Conservation (phyloP, 1,284 basidiomycete species). For the Coniferiporia sulphurascens region DNA sequence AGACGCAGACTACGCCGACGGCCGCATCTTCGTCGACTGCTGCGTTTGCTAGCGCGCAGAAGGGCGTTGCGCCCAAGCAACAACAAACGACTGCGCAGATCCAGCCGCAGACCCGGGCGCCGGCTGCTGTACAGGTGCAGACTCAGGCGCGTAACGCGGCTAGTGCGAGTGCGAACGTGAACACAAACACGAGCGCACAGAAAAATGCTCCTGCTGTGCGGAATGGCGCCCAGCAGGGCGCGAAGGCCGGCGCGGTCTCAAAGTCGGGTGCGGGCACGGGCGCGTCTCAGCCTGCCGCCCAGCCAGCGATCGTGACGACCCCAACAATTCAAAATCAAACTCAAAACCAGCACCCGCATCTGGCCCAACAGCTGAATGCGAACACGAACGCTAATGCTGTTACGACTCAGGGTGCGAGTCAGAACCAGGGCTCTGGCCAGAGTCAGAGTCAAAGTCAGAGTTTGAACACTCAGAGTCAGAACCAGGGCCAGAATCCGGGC, state of each 20-base stretch:
- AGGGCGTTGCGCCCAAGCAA: not conserved
- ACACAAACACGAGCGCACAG: too few relatives aligned
- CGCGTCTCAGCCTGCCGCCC: too few relatives aligned
- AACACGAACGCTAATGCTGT: too few relatives aligned
- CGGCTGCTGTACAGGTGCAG: not conserved
- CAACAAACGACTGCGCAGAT: not conserved
- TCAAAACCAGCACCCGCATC: not conserved
- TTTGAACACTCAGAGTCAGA: not conserved
- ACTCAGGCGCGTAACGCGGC: not conserved
- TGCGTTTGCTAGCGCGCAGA: too few relatives aligned
- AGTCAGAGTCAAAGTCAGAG: not conserved
- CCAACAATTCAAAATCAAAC: too few relatives aligned
- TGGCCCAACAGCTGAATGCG: not conserved
- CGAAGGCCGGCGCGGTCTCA: too few relatives aligned
- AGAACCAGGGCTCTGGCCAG: constrained; percentile 1
- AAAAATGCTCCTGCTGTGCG: too few relatives aligned
- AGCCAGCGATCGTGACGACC: too few relatives aligned
- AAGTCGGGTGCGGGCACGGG: too few relatives aligned
- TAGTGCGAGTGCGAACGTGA: not conserved
- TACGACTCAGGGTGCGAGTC: not conserved
- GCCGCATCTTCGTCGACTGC: too few relatives aligned
- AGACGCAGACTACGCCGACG: too few relatives aligned
- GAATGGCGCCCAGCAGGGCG: too few relatives aligned
- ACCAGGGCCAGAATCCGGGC: not conserved
- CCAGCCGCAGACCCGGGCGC: not conserved